These are phyloP conservation scores for Sonneratia caseolaris DNA, from an alignment of 345 rosid species.

Conservation along the genomic window DNA sequence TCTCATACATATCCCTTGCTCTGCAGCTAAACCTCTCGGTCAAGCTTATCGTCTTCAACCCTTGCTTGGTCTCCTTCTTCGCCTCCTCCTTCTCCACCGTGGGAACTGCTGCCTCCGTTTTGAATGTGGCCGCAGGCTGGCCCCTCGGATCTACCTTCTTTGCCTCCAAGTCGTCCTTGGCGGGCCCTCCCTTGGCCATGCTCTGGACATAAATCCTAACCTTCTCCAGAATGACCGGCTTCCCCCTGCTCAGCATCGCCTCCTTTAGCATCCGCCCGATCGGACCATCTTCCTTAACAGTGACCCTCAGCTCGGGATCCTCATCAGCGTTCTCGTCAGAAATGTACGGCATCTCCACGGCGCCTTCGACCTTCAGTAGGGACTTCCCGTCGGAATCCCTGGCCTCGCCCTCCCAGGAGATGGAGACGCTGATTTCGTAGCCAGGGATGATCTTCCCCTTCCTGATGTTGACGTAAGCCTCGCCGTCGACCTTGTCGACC, in stretches of 20 bases:
- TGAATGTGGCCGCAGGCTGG: constrained; percentile 9
- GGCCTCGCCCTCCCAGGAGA: constrained; percentile 89
- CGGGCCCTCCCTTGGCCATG: constrained; percentile 88
- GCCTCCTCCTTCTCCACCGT: constrained; percentile 21
- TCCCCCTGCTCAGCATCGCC: constrained; percentile 65
- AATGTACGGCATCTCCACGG: constrained; percentile 80
- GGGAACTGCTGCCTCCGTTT: constrained; percentile 17
- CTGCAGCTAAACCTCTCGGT: constrained; percentile 82
- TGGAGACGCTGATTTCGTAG: constrained; percentile 52
- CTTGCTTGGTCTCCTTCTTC: constrained; percentile 38
- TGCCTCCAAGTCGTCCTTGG: constrained; percentile 63
- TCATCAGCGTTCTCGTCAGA: constrained; percentile 95
- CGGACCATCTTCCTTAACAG: constrained; percentile 69
- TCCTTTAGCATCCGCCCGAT: constrained; percentile 72
- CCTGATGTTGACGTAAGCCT: constrained; percentile 84
- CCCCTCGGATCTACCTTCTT: constrained; percentile 54
- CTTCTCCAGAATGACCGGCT: constrained; percentile 56
- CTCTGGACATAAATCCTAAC: constrained; percentile 55
- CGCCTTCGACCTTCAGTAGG: constrained; percentile 55
- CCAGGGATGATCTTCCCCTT: constrained; percentile 98
- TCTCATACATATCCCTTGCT: constrained; percentile 74
- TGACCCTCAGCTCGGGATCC: constrained; percentile 72
- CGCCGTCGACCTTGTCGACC: constrained; percentile 80
- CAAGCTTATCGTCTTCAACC: constrained; percentile 64
- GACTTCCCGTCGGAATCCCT: constrained; percentile 58